phyloP scores from a whole-genome alignment of 805 yeast species.

The Barnettozyma wickerhamii region DNA sequence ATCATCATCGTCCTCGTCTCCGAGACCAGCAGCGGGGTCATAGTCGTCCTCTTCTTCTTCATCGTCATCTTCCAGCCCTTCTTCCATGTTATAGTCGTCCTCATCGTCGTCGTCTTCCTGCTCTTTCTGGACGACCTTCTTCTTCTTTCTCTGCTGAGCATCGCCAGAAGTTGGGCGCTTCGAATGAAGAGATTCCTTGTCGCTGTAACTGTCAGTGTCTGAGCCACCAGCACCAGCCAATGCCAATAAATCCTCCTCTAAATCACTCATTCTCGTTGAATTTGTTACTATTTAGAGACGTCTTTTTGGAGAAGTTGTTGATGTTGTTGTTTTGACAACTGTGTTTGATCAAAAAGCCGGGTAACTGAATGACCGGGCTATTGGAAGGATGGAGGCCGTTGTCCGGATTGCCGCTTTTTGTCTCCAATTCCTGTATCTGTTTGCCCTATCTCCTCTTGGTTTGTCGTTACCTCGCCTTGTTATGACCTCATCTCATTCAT shows the following conservation, averaged over 20 bases:
- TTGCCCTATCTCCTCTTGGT: no score
- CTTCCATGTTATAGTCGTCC: conserved; percentile 31
- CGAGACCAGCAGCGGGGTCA: conserved; percentile 33
- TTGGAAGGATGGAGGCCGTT: no score
- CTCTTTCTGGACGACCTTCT: conserved; percentile 24
- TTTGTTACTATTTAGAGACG: no score
- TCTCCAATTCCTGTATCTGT: no score
- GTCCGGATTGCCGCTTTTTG: no score
- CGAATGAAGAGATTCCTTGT: conserved; percentile 32
- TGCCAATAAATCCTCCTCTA: conserved; percentile 94
- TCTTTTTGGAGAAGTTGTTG: no score
- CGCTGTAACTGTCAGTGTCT: conserved; percentile 26
- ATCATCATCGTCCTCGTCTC: conserved; percentile 33
- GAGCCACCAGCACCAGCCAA: conserved; percentile 73
- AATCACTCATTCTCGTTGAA: conserved; percentile 39
- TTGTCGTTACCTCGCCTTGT: no score
- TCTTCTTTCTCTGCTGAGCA: conserved; percentile 23
- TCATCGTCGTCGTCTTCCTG: conserved; percentile 36
- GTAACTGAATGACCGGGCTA: no score
- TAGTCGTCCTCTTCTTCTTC: conserved; percentile 40
- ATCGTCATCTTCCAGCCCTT: conserved; percentile 30
- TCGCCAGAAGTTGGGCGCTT: conserved; percentile 25
- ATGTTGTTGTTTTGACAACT: no score
- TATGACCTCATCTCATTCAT: no score
- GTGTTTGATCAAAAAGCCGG: no score